Conservation (phyloP, 2,329 filamentous ascomycete species). For the Penicillium sclerotigenum region DNA sequence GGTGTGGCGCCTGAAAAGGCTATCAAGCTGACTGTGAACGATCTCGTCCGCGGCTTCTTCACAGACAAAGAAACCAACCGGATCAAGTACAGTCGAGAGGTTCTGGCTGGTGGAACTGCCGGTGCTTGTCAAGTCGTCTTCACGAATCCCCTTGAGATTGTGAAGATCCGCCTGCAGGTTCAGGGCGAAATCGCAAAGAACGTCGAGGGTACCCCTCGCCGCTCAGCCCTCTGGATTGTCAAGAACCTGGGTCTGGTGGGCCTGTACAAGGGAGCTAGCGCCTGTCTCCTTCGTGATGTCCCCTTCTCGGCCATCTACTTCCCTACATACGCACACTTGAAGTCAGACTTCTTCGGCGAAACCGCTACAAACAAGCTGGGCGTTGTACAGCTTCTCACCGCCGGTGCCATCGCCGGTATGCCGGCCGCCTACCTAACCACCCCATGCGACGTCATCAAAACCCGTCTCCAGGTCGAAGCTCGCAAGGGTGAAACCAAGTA, state of each 20-base stretch:
- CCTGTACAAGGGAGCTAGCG: slow-evolving; percentile 93
- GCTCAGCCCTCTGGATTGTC: slow-evolving; percentile 97
- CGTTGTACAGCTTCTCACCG: slow-evolving; percentile 83
- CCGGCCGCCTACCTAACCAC: slow-evolving; percentile 92
- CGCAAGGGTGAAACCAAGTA: slow-evolving; percentile 91
- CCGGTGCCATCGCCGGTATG: slow-evolving; percentile 92
- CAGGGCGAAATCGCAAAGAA: slow-evolving; percentile 93
- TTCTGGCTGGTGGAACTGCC: slow-evolving; percentile 82
- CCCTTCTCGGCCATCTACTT: slow-evolving; percentile 99
- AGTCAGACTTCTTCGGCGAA: slow-evolving; percentile 92
- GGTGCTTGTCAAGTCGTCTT: slow-evolving; percentile 98
- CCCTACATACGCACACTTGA: slow-evolving; percentile 91
- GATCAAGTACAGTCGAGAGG: slow-evolving; percentile 69
- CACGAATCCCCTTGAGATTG: slow-evolving; percentile 96
- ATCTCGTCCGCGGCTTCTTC: slow-evolving; percentile 75
- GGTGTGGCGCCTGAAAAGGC: slow-evolving; percentile 99
- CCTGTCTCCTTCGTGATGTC: slow-evolving; percentile 91
- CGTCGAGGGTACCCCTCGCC: slow-evolving; percentile 74
- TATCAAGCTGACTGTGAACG: slow-evolving; percentile 98
- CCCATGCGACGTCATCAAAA: slow-evolving; percentile 98
- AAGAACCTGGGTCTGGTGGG: slow-evolving; percentile 90
- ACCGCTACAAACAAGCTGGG: slow-evolving; percentile 81
- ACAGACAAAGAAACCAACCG: slow-evolving; percentile 69
- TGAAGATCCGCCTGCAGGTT: slow-evolving; percentile 97
- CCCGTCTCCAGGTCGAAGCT: slow-evolving; percentile 92